Conservation (phyloP, 2,329 filamentous ascomycete species). For the Westerdykella ornata region DNA sequence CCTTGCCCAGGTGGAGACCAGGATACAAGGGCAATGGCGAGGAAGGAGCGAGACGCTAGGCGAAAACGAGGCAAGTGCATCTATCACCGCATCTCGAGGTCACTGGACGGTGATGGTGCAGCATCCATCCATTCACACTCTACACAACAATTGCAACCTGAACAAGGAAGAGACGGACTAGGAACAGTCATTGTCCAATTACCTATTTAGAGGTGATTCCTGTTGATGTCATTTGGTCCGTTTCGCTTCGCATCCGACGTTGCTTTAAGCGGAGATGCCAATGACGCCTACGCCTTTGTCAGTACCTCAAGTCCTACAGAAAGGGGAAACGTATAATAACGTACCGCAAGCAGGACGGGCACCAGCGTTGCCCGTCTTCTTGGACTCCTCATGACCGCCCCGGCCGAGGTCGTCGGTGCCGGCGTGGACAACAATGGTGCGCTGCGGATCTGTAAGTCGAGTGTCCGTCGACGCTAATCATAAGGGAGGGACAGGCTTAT, state of each 20-base stretch:
- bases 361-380: slow-evolving; percentile 97
- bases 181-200: background rate
- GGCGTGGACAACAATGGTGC: slow-evolving; percentile 88
- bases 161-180: too few relatives aligned
- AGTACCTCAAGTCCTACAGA: slow-evolving; percentile 26
- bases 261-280: slow-evolving; percentile 69
- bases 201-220: too few relatives aligned
- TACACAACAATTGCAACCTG: too few relatives aligned
- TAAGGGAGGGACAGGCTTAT: background rate
- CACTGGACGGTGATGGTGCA: too few relatives aligned
- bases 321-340: slow-evolving; percentile 1
- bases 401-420: slow-evolving; percentile 96
- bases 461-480: slow-evolving; percentile 6
- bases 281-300: slow-evolving; percentile 60
- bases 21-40: too few relatives aligned
- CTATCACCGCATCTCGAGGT: too few relatives aligned
- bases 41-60: too few relatives aligned
- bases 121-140: too few relatives aligned
- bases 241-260: background rate
- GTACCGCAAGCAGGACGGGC: slow-evolving; percentile 84
- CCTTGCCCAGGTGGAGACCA: too few relatives aligned
- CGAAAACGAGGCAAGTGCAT: too few relatives aligned
- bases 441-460: slow-evolving; percentile 46
- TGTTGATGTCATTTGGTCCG: background rate
- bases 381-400: slow-evolving; percentile 86